These are phyloP conservation scores for Onygenales sp. DNA, from an alignment of 2,329 filamentous ascomycete species.

Conservation along the genomic window DNA sequence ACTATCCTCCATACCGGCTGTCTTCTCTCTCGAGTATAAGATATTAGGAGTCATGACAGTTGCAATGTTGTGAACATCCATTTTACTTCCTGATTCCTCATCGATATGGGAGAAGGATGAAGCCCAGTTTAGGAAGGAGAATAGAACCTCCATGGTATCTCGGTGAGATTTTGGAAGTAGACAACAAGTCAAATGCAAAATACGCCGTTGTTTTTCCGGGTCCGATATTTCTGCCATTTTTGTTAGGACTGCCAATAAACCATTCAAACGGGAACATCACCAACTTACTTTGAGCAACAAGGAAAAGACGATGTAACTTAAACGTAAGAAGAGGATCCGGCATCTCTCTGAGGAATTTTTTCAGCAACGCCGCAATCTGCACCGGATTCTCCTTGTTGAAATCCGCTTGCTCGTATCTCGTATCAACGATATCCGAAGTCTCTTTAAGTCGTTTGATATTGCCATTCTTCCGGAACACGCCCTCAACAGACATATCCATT, in stretches of 20 bases:
- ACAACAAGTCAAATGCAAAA: constrained; percentile 85
- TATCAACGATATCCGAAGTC: constrained; percentile 75
- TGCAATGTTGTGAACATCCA: constrained; percentile 95
- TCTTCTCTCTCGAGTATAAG: constrained; percentile 49
- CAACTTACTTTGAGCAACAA: constrained; percentile 67
- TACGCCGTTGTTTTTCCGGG: constrained; percentile 68
- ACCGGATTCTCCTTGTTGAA: constrained; percentile 84
- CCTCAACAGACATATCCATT: constrained; percentile 98
- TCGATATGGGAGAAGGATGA: constrained; percentile 96
- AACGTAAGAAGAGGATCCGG: constrained; percentile 91
- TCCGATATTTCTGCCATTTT: constrained; percentile 58
- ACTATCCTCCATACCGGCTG: constrained; percentile 69
- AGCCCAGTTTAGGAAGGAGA: constrained; percentile 94
- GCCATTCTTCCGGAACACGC: constrained; percentile 97
- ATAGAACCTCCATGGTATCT: constrained; percentile 89
- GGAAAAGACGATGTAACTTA: constrained; percentile 86
- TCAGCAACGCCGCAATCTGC: constrained; percentile 84
- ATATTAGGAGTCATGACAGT: constrained; percentile 98
- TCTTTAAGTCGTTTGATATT: constrained; percentile 93
- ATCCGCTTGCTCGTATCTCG: constrained; percentile 74
- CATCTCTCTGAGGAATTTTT: constrained; percentile 89
- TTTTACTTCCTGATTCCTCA: constrained; percentile 94
- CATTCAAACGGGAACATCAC: constrained; percentile 11
- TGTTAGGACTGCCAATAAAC: constrained; percentile 6
- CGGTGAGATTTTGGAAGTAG: constrained; percentile 84